phyloP scores from a whole-genome alignment of 768 basidiomycete species.

The Pholiota molesta region DNA sequence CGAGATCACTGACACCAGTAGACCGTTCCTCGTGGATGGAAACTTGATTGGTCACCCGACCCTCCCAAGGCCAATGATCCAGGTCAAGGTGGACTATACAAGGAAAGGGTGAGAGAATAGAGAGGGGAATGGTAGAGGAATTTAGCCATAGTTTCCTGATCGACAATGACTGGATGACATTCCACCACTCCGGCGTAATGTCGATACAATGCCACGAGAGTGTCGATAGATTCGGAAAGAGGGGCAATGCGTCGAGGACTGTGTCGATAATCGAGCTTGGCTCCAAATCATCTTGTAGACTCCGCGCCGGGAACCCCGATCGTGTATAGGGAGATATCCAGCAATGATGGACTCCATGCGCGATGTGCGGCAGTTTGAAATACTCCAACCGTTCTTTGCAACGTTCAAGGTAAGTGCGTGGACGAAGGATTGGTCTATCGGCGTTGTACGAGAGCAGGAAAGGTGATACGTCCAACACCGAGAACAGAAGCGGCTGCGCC shows the following conservation, averaged over 20 bases:
- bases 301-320: conserved; percentile 30
- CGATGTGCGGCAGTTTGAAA: conserved; percentile 35
- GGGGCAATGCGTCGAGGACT: conserved; percentile 30
- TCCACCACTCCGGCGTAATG: conserved; percentile 35
- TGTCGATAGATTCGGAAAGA: conserved; percentile 34
- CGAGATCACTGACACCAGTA: conserved; percentile 28
- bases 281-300: conserved; percentile 33
- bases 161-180: conserved; percentile 28
- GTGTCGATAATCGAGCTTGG: conserved; percentile 34
- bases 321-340: conserved; percentile 40
- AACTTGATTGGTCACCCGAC: conserved; percentile 33
- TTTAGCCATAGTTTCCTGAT: conserved; percentile 37
- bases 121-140: conserved; percentile 27
- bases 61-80: conserved; percentile 42
- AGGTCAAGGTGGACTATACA: conserved; percentile 31
- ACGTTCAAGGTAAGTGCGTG: conserved; percentile 32
- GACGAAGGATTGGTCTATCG: conserved; percentile 29
- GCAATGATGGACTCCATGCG: conserved; percentile 34
- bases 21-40: conserved; percentile 35
- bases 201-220: conserved; percentile 41
- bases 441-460: conserved; percentile 35
- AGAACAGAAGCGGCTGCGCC: conserved; percentile 40
- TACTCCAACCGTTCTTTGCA: conserved; percentile 32
- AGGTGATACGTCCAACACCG: conserved; percentile 36
- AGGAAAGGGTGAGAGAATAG: conserved; percentile 13